A percentile compares a stretch with the other conserved stretches of the same genome.
phyloP scores from a whole-genome alignment of 768 basidiomycete species.

The Suillus americanus region DNA sequence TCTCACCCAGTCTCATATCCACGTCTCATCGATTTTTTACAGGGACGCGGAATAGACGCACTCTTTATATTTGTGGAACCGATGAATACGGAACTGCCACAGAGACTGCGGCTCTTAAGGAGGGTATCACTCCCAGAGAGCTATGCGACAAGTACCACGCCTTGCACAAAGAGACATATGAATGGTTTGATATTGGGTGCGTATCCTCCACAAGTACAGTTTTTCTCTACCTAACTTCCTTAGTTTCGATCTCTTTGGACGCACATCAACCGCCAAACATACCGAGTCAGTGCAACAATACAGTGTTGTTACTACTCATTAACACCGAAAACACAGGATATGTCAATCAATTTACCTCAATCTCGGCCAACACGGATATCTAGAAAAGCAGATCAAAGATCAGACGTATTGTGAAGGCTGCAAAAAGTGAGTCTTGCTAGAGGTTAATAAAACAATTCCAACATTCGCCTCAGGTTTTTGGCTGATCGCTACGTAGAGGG shows the following conservation, averaged over 20 bases:
- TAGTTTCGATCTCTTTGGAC: constrained; percentile 94
- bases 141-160: constrained; percentile 91
- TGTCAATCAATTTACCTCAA: constrained; percentile 88
- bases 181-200: constrained; percentile 96
- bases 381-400: constrained; percentile 83
- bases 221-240: not conserved
- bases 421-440: constrained; percentile 53
- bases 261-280: constrained; percentile 88
- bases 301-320: not conserved
- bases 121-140: constrained; percentile 72
- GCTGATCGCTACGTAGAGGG: constrained; percentile 98
- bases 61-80: constrained; percentile 95
- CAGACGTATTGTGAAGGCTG: constrained; percentile 97
- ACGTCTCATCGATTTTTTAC: not conserved
- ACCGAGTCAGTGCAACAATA: constrained; percentile 60
- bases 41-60: constrained; percentile 80
- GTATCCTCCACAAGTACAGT: constrained; percentile 15
- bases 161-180: constrained; percentile 89
- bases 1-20: constrained; percentile 22
- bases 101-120: constrained; percentile 94
- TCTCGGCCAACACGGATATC: constrained; percentile 70
- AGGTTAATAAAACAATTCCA: not conserved
- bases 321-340: constrained; percentile 51
- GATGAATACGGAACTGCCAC: constrained; percentile 99
- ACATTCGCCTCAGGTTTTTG: constrained; percentile 60